Evolutionary conservation across 2,329 filamentous ascomycete species (phyloP).

Genomic region (Pezicula rhizophila): DNA sequence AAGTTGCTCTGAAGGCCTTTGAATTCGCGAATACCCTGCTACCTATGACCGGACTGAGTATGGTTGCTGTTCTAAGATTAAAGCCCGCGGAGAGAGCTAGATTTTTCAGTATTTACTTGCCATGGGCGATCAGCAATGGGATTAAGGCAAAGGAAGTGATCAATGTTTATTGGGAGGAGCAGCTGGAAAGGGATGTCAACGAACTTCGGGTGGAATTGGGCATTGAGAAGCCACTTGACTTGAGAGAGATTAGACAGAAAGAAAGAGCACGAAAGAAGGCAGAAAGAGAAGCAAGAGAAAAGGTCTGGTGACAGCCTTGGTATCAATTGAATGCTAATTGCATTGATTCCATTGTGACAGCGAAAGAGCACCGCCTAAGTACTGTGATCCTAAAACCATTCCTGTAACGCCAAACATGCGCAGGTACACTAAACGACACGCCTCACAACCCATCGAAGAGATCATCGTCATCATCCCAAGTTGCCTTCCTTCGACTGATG

Average conservation of each 20-base stretch:
- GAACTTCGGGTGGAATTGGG: constrained; percentile 69
- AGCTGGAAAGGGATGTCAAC: constrained; percentile 76
- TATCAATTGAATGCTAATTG: constrained; percentile 16
- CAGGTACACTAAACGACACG: background rate
- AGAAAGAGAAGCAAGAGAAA: constrained; percentile 45
- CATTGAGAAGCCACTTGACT: constrained; percentile 83
- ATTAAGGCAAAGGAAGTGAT: constrained; percentile 72
- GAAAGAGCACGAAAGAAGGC: constrained; percentile 64
- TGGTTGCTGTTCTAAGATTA: constrained; percentile 63
- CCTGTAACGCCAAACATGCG: background rate
- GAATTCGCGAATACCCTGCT: constrained; percentile 93
- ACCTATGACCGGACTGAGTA: constrained; percentile 87
- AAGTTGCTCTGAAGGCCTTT: constrained; percentile 95
- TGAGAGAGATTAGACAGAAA: constrained; percentile 68
- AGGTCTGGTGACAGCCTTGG: constrained; percentile 19
- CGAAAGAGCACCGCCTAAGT: no score
- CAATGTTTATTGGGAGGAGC: constrained; percentile 97
- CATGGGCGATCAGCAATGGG: constrained; percentile 87
- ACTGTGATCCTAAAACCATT: constrained; percentile 1
- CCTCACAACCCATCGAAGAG: constrained; percentile 58
- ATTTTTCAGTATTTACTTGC: constrained; percentile 72
- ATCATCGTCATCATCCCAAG: constrained; percentile 79
- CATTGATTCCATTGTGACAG: no score
- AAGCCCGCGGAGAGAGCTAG: constrained; percentile 57
- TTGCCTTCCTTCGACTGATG: constrained; percentile 74